Percentiles rank a stretch among this genome's conserved stretches.
These are phyloP conservation scores for Bjerkandera adusta DNA, from an alignment of 1,284 basidiomycete genomes.

Conservation along the genomic window DNA sequence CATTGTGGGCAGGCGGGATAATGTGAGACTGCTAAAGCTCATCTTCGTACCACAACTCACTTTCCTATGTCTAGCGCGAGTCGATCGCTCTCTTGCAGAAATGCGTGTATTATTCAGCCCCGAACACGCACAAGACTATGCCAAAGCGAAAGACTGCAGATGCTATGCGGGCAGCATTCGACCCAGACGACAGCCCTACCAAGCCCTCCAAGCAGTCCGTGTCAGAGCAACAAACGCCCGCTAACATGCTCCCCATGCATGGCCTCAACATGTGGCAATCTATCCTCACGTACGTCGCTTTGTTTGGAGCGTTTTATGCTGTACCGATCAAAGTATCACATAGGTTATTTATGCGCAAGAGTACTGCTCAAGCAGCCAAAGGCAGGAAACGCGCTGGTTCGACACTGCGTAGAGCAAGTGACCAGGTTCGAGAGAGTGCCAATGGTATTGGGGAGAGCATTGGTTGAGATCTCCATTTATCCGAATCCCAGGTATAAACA, in stretches of 20 bases:
- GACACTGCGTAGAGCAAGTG: too few species aligned
- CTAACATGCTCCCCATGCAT: conserved; percentile 43
- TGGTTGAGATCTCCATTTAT: too few species aligned
- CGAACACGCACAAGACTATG: conserved; percentile 50
- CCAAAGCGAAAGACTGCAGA: conserved; percentile 47
- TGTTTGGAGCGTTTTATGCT: not conserved
- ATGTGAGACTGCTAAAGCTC: conserved; percentile 34
- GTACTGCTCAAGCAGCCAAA: conserved; percentile 29
- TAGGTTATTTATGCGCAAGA: conserved; percentile 51
- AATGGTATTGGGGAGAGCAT: too few species aligned
- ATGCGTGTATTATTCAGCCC: conserved; percentile 54
- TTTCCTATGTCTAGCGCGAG: conserved; percentile 39
- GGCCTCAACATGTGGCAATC: conserved; percentile 55
- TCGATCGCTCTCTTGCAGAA: conserved; percentile 55
- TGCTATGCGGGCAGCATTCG: conserved; percentile 46
- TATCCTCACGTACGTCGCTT: conserved; percentile 39
- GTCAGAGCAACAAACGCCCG: conserved; percentile 52
- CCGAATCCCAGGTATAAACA: too few species aligned
- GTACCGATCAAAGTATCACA: not conserved
- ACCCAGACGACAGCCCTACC: conserved; percentile 48
- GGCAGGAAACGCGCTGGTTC: too few species aligned
- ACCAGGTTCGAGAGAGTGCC: too few species aligned
- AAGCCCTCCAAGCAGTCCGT: conserved; percentile 51
- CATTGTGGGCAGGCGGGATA: conserved; percentile 62
- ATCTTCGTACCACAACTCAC: too few species aligned